Evolutionary conservation across 2,329 filamentous ascomycete species (phyloP).

Genomic region (Pseudofabraea citricarpa): DNA sequence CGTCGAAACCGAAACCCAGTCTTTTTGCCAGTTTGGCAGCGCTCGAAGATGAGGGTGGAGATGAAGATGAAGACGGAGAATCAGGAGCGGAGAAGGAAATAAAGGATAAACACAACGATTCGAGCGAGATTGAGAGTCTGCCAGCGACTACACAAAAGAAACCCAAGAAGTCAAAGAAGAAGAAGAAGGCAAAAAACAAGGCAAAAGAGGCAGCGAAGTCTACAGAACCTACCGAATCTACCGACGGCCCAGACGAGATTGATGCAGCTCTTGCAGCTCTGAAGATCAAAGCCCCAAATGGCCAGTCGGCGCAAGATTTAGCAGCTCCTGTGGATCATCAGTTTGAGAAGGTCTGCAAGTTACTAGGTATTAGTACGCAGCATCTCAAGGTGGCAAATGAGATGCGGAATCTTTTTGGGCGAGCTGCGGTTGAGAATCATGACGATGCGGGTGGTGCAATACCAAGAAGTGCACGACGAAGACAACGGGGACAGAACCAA

Average conservation of each 20-base stretch:
- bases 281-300: slow-evolving; percentile 32
- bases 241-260: slow-evolving; percentile 53
- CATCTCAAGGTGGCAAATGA: slow-evolving; percentile 85
- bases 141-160: slow-evolving; percentile 31
- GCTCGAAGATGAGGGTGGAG: slow-evolving; percentile 33
- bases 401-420: slow-evolving; percentile 73
- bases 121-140: slow-evolving; percentile 29
- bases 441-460: slow-evolving; percentile 39
- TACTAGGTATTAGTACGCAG: slow-evolving; percentile 61
- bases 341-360: slow-evolving; percentile 41
- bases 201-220: slow-evolving; percentile 22
- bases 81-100: slow-evolving; percentile 9
- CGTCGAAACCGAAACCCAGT: slow-evolving; percentile 38
- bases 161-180: slow-evolving; percentile 58
- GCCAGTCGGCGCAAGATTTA: slow-evolving; percentile 11
- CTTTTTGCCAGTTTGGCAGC: slow-evolving; percentile 49
- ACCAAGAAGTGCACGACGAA: slow-evolving; percentile 32
- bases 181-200: slow-evolving; percentile 37
- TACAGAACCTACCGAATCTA: slow-evolving; percentile 21
- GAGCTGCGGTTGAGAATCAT: slow-evolving; percentile 52
- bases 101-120: slow-evolving; percentile 10
- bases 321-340: slow-evolving; percentile 32
- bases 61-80: slow-evolving; percentile 27
- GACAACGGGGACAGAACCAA: slow-evolving; percentile 36
- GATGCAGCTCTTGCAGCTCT: slow-evolving; percentile 59